Evolutionary conservation across 1,284 basidiomycete species (phyloP), one percentile per base, ranked within the genome.

Genomic region (Rhodotorula sp.): DNA sequence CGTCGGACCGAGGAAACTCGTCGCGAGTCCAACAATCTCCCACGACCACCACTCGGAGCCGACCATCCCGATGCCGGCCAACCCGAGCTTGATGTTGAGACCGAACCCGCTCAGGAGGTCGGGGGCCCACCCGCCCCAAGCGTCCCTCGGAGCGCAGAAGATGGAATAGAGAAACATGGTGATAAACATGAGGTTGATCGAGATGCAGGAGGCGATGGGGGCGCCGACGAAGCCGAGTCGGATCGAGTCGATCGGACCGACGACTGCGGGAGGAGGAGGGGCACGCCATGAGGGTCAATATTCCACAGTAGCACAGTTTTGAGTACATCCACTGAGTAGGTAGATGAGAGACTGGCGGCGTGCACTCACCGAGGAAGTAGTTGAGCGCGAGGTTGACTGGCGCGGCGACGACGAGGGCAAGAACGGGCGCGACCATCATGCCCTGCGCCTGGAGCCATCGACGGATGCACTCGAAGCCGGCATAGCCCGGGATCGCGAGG

Each of bases 21-120:
- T 64, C 23, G 77, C 66, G 8, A 77, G 60, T 34, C 75, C 62
- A 64, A 90, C 83, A 5, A 92, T 83, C 79, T 94, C 92, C 92
- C 92, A 94, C 50, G 89, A 88, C 91, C 92, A 94, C 93, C 92
- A 95, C 79, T 95, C 92, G 15, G 87, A 87, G 2, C 90, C 90
- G 15, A 85, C 79, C 81, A 82, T 77, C 3, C 71, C 75, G n/a
- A 78, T 76, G 15, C 92, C 91, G 8, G 89, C 90, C 31, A 93
- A 78, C 10, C 91, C 93, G 14, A 97, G 83, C 48, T 86, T 86
- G 2, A 89, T 84, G 47, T 94, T 83, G 23, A 91, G 85, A 15
- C 90, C 89, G 2, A 95, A 83, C 70, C 86, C 87, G 1, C 86
- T 86, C 81, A 93, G 90, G 74, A 84, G 85, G 14, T 86, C 84